phyloP scores from a whole-genome alignment of 2,329 filamentous ascomycete genomes.

The Coniochaeta prunicola region DNA sequence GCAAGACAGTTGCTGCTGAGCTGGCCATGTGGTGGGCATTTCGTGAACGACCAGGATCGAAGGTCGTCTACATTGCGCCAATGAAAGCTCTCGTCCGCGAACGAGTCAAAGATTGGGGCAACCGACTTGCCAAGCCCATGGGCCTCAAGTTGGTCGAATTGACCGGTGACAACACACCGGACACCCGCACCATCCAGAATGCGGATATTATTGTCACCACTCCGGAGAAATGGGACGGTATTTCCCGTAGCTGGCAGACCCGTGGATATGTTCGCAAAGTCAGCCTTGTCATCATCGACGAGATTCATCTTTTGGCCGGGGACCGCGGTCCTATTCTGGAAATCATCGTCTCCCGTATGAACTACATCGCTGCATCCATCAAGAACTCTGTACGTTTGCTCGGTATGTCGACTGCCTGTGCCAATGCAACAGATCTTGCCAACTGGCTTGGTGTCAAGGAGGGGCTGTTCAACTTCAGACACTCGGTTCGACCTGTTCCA shows the following conservation, averaged over 20 bases:
- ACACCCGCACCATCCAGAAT: slow-evolving; percentile 89
- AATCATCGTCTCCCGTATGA: slow-evolving; percentile 93
- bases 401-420: slow-evolving; percentile 98
- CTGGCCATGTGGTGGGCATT: slow-evolving; percentile 99
- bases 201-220: slow-evolving; percentile 98
- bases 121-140: slow-evolving; percentile 72
- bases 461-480: slow-evolving; percentile 92
- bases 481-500: slow-evolving; percentile 93
- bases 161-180: slow-evolving; percentile 91
- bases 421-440: slow-evolving; percentile 86
- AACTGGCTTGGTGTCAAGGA: slow-evolving; percentile 98
- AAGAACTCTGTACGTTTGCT: slow-evolving; percentile 82
- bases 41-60: slow-evolving; percentile 85
- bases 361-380: slow-evolving; percentile 93
- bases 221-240: slow-evolving; percentile 99
- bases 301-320: slow-evolving; percentile 94
- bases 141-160: slow-evolving; percentile 88
- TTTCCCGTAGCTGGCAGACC: slow-evolving; percentile 97
- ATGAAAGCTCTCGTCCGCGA: slow-evolving; percentile 99
- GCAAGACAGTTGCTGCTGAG: slow-evolving; percentile 94
- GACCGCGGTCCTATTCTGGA: slow-evolving; percentile 96
- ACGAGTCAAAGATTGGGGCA: slow-evolving; percentile 90
- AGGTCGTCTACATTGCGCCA: slow-evolving; percentile 97
- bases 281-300: slow-evolving; percentile 93
- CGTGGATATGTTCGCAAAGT: slow-evolving; percentile 94